Base-by-base conservation (phyloP, 345 rosid genomes). In the Citrus maxima region DNA sequence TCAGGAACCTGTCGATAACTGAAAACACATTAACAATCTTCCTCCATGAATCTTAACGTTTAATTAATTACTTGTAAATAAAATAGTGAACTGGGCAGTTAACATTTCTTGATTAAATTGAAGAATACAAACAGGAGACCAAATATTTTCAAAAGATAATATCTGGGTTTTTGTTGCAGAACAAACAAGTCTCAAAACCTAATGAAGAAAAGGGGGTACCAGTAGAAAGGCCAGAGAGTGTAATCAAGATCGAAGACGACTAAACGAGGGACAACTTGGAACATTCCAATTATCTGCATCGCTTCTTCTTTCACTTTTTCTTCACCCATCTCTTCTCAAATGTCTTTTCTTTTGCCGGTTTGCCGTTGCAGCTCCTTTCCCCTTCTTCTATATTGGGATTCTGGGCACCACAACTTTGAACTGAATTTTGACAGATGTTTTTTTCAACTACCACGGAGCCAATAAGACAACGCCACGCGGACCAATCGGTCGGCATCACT, bases 211-310 rank as follows among this genome's bases (percentile, higher is more conserved):
- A 7, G 4, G 58, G 24, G 6, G 12, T 76, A 93, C 97, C 97
- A 93, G 87, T 91, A 93, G 77, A 93, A 93, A 77, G 94, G 97
- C 93, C 97, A 92, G 84, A 92, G 94, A 73, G 97, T 92, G 79
- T 88, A 92, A 84, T 92, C 97, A 74, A 92, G 94, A 84, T 89
- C 97, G 82, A 92, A 92, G 84, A 92, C 93, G 21, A 92, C 88
- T 49, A 92, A 78, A 84, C 78, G 88, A 5, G 94, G 97, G 71
- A 92, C 87, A 22, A 89, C 40, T 78, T 88, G 89, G 73, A 89
- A 88, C 90, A 84, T 87, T 79, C 90, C 92, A 0, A 89, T 85
- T 9, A 88, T 84, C 73, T 79, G 86, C 80, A 86, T 74, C 10
- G 92, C 95, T 37, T 90, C 95, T 24, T 73, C 86, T 82, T 87